Base-by-base conservation (phyloP, 2,329 filamentous ascomycete genomes). In the Fusarium mundagurra region DNA sequence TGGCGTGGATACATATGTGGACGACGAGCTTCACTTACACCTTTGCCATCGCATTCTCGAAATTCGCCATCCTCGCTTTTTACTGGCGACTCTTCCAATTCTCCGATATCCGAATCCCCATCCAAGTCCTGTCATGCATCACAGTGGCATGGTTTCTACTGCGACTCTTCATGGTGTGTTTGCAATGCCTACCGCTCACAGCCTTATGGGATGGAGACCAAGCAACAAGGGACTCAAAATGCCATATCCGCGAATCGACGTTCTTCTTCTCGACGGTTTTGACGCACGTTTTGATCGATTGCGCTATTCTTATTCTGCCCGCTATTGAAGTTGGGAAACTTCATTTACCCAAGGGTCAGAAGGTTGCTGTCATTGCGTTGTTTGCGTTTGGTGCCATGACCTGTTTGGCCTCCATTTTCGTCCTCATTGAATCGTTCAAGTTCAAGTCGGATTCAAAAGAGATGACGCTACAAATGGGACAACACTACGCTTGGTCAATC, bases 221-320 rank as follows among this genome's bases (percentile, higher is more conserved):
- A 34, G 59, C 61, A n/a, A 61, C 55, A 10, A 61, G 64, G 34
- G 76, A 72, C 6, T 73, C 71, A 3, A 67, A 73, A 18, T 84
- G 82, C 67, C 74, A 69, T 8, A 80, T 83, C 22, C 70, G 79
- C 44, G 79, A 79, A 61, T 72, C 75, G 20, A 78, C 77, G 1
- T 82, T 81, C 33, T 82, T 82, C 67, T 79, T 82, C 45, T 78
- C 80, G 20, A 81, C 80, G 1, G 77, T 80, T 3, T 43, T 81
- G 17, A 76, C 77, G 3, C 82, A 83, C 53, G 68, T 80, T 2
- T 16, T 81, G 14, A 73, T 83, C 22, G 82, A 83, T 27, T 53
- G 81, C 27, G 68, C 69, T 3, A 82, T 83, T 10, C 71, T 83
- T 8, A 64, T 71, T 6, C 73, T 83, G 0, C 82, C 82, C 2